phyloP scores from a whole-genome alignment of 169 alveolate species.

The Plasmodium sp. region DNA sequence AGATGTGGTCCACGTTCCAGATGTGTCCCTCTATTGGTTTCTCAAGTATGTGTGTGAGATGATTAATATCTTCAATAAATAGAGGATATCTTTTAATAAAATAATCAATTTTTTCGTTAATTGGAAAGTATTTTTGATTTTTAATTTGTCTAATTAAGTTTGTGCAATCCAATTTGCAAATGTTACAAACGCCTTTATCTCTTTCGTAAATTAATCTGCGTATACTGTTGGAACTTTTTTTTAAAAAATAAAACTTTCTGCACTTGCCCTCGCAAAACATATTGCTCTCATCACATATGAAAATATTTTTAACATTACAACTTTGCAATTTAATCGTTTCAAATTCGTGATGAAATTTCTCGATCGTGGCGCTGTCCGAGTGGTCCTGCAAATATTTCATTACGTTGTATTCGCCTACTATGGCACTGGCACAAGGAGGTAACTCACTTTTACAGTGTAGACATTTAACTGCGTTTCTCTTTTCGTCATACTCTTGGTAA shows the following conservation, averaged over 20 bases:
- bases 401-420: slow-evolving; percentile 7
- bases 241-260: slow-evolving; percentile 26
- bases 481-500: slow-evolving; percentile 36
- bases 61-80: slow-evolving; percentile 48
- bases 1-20: slow-evolving; percentile 53
- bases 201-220: slow-evolving; percentile 62
- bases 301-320: slow-evolving; percentile 33
- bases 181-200: slow-evolving; percentile 54
- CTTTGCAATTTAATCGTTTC: not conserved
- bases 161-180: slow-evolving; percentile 36
- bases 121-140: slow-evolving; percentile 20
- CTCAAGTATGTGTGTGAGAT: slow-evolving; percentile 22
- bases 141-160: slow-evolving; percentile 40
- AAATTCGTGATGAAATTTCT: slow-evolving; percentile 7
- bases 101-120: slow-evolving; percentile 44
- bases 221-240: slow-evolving; percentile 50
- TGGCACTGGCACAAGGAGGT: not conserved
- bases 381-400: slow-evolving; percentile 9
- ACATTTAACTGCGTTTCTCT: slow-evolving; percentile 2
- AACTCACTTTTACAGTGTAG: slow-evolving; percentile 15
- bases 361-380: not conserved
- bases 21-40: slow-evolving; percentile 31
- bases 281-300: slow-evolving; percentile 51
- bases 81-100: slow-evolving; percentile 41
- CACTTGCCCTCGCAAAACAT: slow-evolving; percentile 47